A percentile compares a stretch with the other conserved stretches of the same genome.
Evolutionary conservation across 768 basidiomycete genomes (phyloP).

Genomic region (Leucocoprinus sp.): DNA sequence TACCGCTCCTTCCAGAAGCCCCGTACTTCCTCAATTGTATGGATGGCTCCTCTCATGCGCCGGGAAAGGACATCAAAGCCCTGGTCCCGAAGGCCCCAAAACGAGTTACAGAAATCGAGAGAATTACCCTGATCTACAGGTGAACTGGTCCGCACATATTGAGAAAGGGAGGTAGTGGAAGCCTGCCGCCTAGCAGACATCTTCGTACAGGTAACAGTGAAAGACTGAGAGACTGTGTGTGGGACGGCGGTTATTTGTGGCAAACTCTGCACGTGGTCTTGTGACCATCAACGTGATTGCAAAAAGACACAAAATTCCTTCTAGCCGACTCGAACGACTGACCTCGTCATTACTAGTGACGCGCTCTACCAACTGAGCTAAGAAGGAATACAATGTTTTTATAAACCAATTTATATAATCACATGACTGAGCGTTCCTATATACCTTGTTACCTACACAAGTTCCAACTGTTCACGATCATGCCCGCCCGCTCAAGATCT

Average conservation of each 20-base stretch:
- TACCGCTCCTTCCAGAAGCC: conserved; percentile 94
- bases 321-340: conserved; percentile 31
- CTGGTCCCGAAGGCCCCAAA: conserved; percentile 85
- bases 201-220: conserved; percentile 9
- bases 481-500: conserved; percentile 1
- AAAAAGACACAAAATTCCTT: conserved; percentile 20
- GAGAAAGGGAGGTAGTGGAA: conserved; percentile 74
- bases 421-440: no score
- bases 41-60: conserved; percentile 75
- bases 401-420: no score
- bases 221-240: conserved; percentile 6
- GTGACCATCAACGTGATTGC: background rate
- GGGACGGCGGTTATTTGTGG: background rate
- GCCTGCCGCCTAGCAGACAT: conserved; percentile 76
- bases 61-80: conserved; percentile 90
- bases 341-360: conserved; percentile 41
- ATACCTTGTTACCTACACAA: background rate
- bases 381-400: no score
- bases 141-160: conserved; percentile 52
- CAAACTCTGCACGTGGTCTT: conserved; percentile 8
- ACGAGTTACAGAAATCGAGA: conserved; percentile 92
- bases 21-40: conserved; percentile 84
- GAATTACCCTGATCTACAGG: conserved; percentile 40
- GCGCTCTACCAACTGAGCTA: conserved; percentile 53
- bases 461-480: background rate